A percentile compares a stretch with the other conserved stretches of the same genome.
These are phyloP conservation scores for Nitzschia sp. DNA, from an alignment of 108 stramenopile species.

Conservation along the genomic window DNA sequence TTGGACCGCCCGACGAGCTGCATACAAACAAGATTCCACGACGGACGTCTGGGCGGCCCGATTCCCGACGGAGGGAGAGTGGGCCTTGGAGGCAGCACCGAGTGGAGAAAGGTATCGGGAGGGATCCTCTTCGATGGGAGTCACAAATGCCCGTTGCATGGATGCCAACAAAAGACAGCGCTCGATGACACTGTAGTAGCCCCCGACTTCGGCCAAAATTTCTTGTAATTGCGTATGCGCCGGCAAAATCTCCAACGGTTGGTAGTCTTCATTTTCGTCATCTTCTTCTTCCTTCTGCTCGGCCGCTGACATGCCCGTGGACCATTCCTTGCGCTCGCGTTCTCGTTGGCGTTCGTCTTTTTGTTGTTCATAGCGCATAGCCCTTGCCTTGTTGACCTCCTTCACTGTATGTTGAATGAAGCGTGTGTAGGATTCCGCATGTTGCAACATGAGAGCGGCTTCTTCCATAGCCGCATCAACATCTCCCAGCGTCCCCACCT, in stretches of 20 bases:
- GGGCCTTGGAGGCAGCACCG: not conserved
- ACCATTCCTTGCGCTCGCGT: slow-evolving; percentile 45
- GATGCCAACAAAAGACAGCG: slow-evolving; percentile 75
- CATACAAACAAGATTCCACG: slow-evolving; percentile 83
- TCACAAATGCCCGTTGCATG: slow-evolving; percentile 81
- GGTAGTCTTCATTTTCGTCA: slow-evolving; percentile 37
- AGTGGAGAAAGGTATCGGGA: slow-evolving; percentile 28
- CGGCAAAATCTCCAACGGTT: slow-evolving; percentile 61
- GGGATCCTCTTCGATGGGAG: slow-evolving; percentile 24
- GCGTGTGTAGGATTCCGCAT: slow-evolving; percentile 90
- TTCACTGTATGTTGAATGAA: slow-evolving; percentile 81
- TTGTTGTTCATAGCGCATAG: slow-evolving; percentile 51
- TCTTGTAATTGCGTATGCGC: slow-evolving; percentile 72
- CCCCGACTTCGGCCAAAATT: slow-evolving; percentile 78
- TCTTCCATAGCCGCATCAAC: slow-evolving; percentile 90
- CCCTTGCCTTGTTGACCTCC: slow-evolving; percentile 77
- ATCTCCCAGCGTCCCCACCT: slow-evolving; percentile 76
- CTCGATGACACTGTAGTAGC: slow-evolving; percentile 76
- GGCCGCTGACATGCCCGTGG: slow-evolving; percentile 22
- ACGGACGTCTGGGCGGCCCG: slow-evolving; percentile 62
- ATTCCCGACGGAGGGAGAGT: not conserved
- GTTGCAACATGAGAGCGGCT: slow-evolving; percentile 85
- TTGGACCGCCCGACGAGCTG: slow-evolving; percentile 71
- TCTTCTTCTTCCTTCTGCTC: slow-evolving; percentile 26
- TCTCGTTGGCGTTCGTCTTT: slow-evolving; percentile 43